Conservation (phyloP, 2,329 filamentous ascomycete genomes). For the Calonectria pteridis region DNA sequence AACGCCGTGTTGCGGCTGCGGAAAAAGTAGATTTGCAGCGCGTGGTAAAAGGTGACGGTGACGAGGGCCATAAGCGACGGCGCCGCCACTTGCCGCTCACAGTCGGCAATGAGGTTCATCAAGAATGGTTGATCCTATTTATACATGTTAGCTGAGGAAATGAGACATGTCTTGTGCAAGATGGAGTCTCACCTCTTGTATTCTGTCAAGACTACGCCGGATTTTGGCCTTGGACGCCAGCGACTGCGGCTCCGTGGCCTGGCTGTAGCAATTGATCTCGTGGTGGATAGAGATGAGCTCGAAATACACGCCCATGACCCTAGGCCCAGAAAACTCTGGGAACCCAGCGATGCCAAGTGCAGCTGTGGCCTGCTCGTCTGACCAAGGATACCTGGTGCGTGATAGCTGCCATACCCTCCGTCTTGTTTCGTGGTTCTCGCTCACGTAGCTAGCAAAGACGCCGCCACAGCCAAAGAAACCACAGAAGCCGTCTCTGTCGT, state of each 20-base stretch:
- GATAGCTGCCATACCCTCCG: constrained; percentile 24
- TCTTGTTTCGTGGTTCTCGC: constrained; percentile 20
- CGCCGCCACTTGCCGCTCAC: neutral
- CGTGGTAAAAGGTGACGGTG: constrained; percentile 22
- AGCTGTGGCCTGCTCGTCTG: neutral
- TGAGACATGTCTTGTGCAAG: no score
- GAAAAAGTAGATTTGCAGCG: constrained; percentile 21
- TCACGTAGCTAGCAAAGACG: constrained; percentile 21
- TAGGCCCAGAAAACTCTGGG: neutral
- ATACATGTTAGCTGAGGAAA: neutral
- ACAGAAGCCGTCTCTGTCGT: constrained; percentile 29
- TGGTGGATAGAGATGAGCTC: constrained; percentile 24
- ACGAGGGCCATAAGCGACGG: constrained; percentile 25
- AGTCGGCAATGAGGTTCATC: neutral
- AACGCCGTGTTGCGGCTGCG: constrained; percentile 1
- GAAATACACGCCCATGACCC: constrained; percentile 25
- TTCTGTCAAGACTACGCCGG: constrained; percentile 13
- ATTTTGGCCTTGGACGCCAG: neutral
- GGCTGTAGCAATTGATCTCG: constrained; percentile 29
- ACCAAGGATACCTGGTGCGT: neutral
- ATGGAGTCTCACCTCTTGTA: constrained; percentile 10
- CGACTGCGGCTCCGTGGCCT: constrained; percentile 4
- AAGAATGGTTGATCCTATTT: constrained; percentile 18
- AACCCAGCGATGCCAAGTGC: neutral
- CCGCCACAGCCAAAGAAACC: constrained; percentile 27